Evolutionary conservation across 352 stramenopile species (phyloP), one percentile per base, ranked within the genome.

Genomic region (Pythium inflatum): DNA sequence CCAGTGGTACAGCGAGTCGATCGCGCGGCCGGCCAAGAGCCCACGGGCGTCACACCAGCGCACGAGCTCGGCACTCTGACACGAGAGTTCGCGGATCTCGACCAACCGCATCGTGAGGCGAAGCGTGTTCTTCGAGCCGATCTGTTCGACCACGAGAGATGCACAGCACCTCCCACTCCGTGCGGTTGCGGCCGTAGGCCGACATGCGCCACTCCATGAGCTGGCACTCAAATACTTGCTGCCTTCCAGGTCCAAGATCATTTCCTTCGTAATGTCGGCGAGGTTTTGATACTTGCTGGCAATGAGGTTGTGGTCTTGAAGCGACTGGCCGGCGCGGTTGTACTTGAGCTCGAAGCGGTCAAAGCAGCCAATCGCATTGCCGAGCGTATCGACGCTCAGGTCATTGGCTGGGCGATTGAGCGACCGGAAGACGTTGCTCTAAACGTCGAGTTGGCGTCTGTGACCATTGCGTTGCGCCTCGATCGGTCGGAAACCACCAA

Each of bases 281-380:
- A 99, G 82, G n/a, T n/a, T n/a, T n/a, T n/a, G n/a, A 77, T 98
- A 98, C 58, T 97, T 92, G 30, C 97, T 96, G 22, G 90, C 88
- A 48, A 99, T 98, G 28, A 98, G 74, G 78, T 99, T 99, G 77
- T 98, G 95, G 2, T 94, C 98, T 83, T 99, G 99, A 22, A 99
- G 79, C 79, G 81, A 95, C 77, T 99, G 92, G 43, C 78, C 96
- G 70, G 95, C 79, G 25, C 97, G 98, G 79, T 98, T 99, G 82
- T 99, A 99, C 83, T 99, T 99, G 45, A 98, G 81, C 78, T 99
- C 99, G 76, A 99, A 99, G 38, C 98, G 97, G 75, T 99, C 98
- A 80, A 99, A 99, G 66, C 97, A 88, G 71, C 99, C 97, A 83
- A 99, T 99, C 48, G 95, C 99, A 77, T 99, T 99, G 84, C 98